A percentile compares a stretch with the other conserved stretches of the same genome.
These are phyloP conservation scores for Saccharomycodes ludwigii DNA, from an alignment of 805 yeast genomes.

Conservation along the genomic window DNA sequence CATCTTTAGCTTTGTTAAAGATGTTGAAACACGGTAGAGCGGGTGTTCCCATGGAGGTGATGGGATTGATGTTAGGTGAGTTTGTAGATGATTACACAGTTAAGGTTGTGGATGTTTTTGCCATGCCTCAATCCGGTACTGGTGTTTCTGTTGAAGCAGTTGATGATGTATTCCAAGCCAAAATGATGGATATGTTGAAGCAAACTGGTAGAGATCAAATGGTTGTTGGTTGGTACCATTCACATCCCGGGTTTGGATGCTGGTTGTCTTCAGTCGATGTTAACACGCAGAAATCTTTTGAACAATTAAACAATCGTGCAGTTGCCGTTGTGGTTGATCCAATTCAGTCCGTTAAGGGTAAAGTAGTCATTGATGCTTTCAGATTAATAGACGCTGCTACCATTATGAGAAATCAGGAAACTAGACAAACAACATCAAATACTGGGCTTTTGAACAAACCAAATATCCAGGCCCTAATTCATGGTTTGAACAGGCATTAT, in stretches of 20 bases:
- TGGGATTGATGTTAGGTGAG: constrained; percentile 98
- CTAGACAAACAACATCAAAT: constrained; percentile 93
- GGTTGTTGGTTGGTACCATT: constrained; percentile 99
- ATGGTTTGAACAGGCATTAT: constrained; percentile 93
- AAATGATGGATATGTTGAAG: constrained; percentile 98
- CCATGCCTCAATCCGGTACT: constrained; percentile 98
- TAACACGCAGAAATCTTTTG: constrained; percentile 95
- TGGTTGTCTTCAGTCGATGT: constrained; percentile 98
- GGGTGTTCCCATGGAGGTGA: constrained; percentile 77
- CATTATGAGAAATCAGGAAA: constrained; percentile 92
- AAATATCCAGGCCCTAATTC: constrained; percentile 90
- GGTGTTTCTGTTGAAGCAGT: constrained; percentile 99
- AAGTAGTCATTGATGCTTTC: constrained; percentile 97
- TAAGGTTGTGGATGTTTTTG: constrained; percentile 95
- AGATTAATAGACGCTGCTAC: constrained; percentile 82
- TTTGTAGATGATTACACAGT: constrained; percentile 96
- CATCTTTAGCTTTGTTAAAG: constrained; percentile 86
- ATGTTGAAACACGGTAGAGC: constrained; percentile 97
- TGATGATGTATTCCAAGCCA: constrained; percentile 96
- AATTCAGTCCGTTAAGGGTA: constrained; percentile 96
- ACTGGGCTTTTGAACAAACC: constrained; percentile 94
- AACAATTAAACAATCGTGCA: constrained; percentile 87
- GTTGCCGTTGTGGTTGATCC: constrained; percentile 99
- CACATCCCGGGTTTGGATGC: constrained; percentile 99
- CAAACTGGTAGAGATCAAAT: constrained; percentile 99